Evolutionary conservation across 1,284 basidiomycete genomes (phyloP), one percentile per base, ranked within the genome.

Genomic region (Neonothopanus nambi): DNA sequence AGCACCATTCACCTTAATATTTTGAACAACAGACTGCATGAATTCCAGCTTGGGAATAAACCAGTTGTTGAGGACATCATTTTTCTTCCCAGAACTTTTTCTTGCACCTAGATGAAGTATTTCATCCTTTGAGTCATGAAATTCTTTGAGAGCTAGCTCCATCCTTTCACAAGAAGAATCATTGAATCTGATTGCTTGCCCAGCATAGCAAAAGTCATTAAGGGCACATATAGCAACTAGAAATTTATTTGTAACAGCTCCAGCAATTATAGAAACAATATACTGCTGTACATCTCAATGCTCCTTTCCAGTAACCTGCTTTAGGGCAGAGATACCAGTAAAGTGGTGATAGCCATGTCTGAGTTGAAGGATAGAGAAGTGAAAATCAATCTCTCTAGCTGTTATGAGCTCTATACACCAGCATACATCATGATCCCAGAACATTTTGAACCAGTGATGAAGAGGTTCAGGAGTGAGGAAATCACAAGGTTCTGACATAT

Each of bases 141-240:
- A 70, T 20, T 57, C 45, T 1, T 42, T 15, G 1, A 70, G 55
- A 5, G 63, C 57, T 8, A 28, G 37, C 9, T 56, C 38, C 17
- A 69, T 63, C 15, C 52, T 21, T 8, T 28, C 17, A 15, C 54
- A 55, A 1, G 47, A 49, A 24, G 39, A 28, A 17, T 66, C 58
- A 36, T 54, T 41, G 35, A 69, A 63, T n/a, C 56, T 42, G 2
- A 44, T 56, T 1, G 60, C 46, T 56, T 71, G 69, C 0, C 63
- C 62, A 13, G 63, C 60, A 51, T 67, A 71, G 15, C 61, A 50
- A 47, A 72, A 73, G 35, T 72, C 65, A 28, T 68, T 56, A 1
- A 72, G 56, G 7, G 66, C 58, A 18, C 57, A 52, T 12, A 74
- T 41, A 0, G 61, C 63, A 20, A 52, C 55, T 13, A 71, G 40